Base-by-base conservation (phyloP, 1,139 yeast species). In the Geotrichum europaeum region DNA sequence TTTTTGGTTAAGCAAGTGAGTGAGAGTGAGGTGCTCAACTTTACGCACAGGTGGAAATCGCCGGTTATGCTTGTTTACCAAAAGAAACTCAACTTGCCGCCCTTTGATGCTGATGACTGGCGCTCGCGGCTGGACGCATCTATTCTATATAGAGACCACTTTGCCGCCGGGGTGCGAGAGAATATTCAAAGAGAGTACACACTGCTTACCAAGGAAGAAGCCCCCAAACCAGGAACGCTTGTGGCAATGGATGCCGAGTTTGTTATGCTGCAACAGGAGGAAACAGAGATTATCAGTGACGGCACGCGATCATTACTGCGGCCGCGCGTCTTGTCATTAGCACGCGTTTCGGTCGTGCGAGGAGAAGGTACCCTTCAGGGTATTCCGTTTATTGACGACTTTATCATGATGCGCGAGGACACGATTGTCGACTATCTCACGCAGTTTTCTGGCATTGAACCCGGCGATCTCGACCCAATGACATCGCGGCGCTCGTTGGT, bases 241-340 rank as follows among this genome's bases (percentile, higher is more conserved):
- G 85, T 92, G 20, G 99, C 99, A 0, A 87, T 95, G 61, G 99
- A 95, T 77, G 98, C 99, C 0, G 99, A 95, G 73, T 95, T 95
- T 78, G 98, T 95, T 6, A 83, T 86, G 54, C 73, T 92, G 49
- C 84, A 84, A 60, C 89, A 89, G 6, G 98, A 92, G 67, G 85
- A 87, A 65, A 81, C 84, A 52, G 98, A 92, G 69, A 82, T 94
- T 55, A 82, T 83, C 58, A 81, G 85, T 59, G 84, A 83, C 64
- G 98, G 98, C 0, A 70, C 79, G 5, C 85, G 84, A 64, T 80
- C 83, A 15, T 75, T 92, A 55, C 79, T 91, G 12, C 82, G 85
- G 63, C 98, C 99, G 0, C 85, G 86, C 59, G 81, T 84, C 58
- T 78, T 87, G 54, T 86, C 96, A 3, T 77, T 95, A 45, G 99